Base-by-base conservation (phyloP, 371 early-diverging fungal genomes). In the Mucor lusitanicus region DNA sequence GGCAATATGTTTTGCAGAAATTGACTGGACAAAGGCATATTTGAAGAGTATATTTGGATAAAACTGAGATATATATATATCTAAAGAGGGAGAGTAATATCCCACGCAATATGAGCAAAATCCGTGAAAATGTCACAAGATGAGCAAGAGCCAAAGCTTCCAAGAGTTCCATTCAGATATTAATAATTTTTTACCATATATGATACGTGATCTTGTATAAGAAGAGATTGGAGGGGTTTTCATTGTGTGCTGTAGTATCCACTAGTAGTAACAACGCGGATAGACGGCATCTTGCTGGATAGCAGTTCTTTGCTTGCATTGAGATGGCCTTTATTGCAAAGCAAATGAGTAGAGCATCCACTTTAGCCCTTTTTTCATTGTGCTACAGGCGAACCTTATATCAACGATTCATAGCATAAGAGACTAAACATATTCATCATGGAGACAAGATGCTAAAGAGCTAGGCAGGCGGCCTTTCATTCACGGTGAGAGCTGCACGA, bases 401-500 rank as follows among this genome's bases (percentile, higher is more conserved):
- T 4, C 40, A 17, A 21, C 21, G 46, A 46, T 46, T 46, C 19
- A 21, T 19, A 46, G n/a, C n/a, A n/a, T n/a, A n/a, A n/a, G 8
- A 19, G 46, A 46, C 46, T 19, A 46, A 46, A 19, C 21, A 46
- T 21, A 21, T 46, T 46, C 46, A 46, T 9, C 19, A 40, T 40
- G 17, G 7, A 19, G 21, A 44, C n/a, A 30, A 30, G 19, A 46
- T 19, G 46, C 8, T 11, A 6, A 21, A 46, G 21, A 46, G 19
- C 46, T 21, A 46, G 46, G 46, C 46, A 19, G 19, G 58, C 58
- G 54, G 54, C 54, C 54, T 54, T 28, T 54, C 25, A 54, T 54
- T 54, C 25, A 25, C 17, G 28, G 54, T 54, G 54, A 28, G 54
- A 27, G 54, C 54, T 25, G 54, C 54, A 54, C 54, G 54, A 54